Evolutionary conservation across 176 grass and related monocot species (phyloP), one percentile per base, ranked within the genome.

Genomic region (Oryza glumipatula): DNA sequence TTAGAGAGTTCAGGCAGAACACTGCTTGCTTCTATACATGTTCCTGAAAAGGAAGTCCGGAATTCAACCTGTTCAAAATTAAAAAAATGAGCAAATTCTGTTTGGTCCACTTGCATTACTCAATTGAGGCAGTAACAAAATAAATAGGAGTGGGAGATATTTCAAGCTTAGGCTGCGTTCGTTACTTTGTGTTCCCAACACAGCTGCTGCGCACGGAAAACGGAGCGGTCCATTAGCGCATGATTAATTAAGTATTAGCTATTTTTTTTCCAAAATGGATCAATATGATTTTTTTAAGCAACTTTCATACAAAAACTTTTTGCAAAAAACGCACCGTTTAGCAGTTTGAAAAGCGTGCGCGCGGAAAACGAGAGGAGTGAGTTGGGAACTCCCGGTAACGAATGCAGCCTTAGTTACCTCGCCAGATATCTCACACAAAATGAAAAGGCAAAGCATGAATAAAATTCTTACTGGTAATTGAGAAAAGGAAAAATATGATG

Each of bases 1-100:
- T 68, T 76, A 75, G 96, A 98, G 67, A 98, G 96, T 84, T 98
- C 91, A 72, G 93, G 91, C 68, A 99, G 79, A 87, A 94, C 67
- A 64, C 93, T 87, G 76, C 96, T 96, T 36, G 89, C 80, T 73
- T 87, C 89, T 73, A 90, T 81, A 86, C 91, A 98, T 72, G 92
- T 84, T 73, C 88, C 84, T 84, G 90, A 94, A 88, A 88, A 95
- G 74, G 88, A 90, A 86, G 89, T 87, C 61, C 91, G 91, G 56
- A 98, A 95, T 88, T 98, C 96, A 80, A 95, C 90, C 96, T 98
- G 86, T 89, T 76, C 44, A 84, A 84, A 63, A 85, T 82, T 73
- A 36, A 36, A 36, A 52, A 19, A 82, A 67, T 45, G 70, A 77
- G 71, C 4, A 51, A 76, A 88, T 72, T 88, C 32, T 74, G 16